Evolutionary conservation across 1,284 basidiomycete species (phyloP), one percentile per base, ranked within the genome.

Genomic region (Pascua sp.): DNA sequence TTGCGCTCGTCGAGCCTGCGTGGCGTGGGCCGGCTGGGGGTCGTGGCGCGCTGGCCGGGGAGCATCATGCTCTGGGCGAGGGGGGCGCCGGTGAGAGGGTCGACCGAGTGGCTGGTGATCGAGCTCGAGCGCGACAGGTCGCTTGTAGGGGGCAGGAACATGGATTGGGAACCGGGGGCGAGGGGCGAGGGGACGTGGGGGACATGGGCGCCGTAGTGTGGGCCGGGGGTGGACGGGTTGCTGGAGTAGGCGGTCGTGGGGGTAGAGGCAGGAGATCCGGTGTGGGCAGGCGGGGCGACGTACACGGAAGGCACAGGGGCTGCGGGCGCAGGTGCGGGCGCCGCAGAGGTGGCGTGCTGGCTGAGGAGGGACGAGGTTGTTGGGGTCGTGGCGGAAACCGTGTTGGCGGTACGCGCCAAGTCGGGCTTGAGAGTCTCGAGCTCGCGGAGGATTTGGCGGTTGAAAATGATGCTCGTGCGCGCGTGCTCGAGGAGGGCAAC

Each of bases 401-500:
- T 49, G 11, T 52, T 55, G 11, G 68, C 68, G 43, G 77, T 68
- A 15, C 65, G 67, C 16, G 65, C 62, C 47, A 97, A 80, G 68
- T 95, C 92, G 1, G 82, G 83, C 59, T 83, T 81, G 42, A 96
- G 83, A n/a, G 88, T 82, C 71, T 95, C 92, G 11, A 95, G 80
- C 73, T 96, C 93, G 53, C 87, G 85, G 53, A 96, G 80, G 9
- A 89, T 80, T 71, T 93, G 90, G 60, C 86, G 84, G 71, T 96
- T 93, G 72, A 92, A 95, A 80, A 92, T 86, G 66, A 96, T 85
- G 42, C 87, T 87, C 37, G 91, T 88, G 18, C 92, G 85, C 11
- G 90, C 90, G 72, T 96, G 91, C 73, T 96, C 91, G 53, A 96
- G 85, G 41, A 97, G 79, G 1, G 90, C 87, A 38, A 88, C 82